Evolutionary conservation across 2,329 filamentous ascomycete species (phyloP), one percentile per base, ranked within the genome.

Genomic region (Pseudohalonectria lignicola): DNA sequence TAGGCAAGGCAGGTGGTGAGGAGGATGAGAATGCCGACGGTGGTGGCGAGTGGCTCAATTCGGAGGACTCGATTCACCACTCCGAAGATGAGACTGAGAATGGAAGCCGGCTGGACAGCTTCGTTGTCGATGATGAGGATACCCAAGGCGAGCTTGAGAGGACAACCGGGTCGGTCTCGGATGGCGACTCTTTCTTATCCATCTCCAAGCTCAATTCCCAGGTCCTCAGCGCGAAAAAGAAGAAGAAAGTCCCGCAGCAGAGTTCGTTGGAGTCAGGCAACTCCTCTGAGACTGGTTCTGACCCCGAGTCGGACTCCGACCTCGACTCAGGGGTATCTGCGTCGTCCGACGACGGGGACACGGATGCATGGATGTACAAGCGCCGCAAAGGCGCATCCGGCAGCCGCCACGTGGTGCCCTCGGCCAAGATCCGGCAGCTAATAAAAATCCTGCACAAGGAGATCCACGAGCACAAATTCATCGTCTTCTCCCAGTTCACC

Each of bases 401-500:
- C 36, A 31, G 28, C 57, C 61, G 33, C 6, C 63, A 66, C 20
- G 67, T 82, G 25, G 64, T 75, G 19, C 72, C 78, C 2, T 98
- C 92, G 1, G 90, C 92, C 49, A 98, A 98, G 64, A 93, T 98
- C 51, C 79, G 82, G 32, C 79, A 92, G 49, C 71, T 96, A 16
- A 74, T 94, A 52, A 70, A 77, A 43, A 84, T 98, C 37, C 74
- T 98, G 8, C 74, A 79, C 45, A 76, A 76, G 32, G 92, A 98
- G 58, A 79, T 79, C 0, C 65, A 71, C 2, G 70, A 86, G 42
- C 86, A 94, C 70, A 98, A 98, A 56, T 94, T 94, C 54, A 98
- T 98, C 51, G 87, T 98, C 45, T 98, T 98, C 62, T 94, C 87
- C 2, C 86, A 96, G 52, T 98, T 98, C 62, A 98, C 92, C 1